A percentile compares a stretch with the other conserved stretches of the same genome.
These are phyloP conservation scores for Lyophyllum decastes DNA, from an alignment of 768 basidiomycete species.

Conservation along the genomic window DNA sequence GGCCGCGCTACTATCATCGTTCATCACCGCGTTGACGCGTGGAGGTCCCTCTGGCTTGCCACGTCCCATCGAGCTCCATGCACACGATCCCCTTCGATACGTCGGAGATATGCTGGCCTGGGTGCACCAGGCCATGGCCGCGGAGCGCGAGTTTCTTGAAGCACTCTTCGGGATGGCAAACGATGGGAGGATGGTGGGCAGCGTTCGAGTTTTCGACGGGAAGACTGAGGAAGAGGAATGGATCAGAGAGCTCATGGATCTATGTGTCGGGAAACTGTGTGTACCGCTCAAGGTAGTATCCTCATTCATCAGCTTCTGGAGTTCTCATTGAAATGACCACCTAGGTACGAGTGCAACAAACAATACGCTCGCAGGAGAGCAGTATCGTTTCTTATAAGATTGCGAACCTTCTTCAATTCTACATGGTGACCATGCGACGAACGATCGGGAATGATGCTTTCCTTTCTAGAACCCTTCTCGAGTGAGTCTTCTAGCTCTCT, in stretches of 20 bases:
- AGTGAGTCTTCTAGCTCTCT: conserved; percentile 49
- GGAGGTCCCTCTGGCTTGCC: conserved; percentile 85
- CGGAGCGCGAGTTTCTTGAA: conserved; percentile 93
- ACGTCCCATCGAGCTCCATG: conserved; percentile 94
- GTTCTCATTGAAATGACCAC: not conserved
- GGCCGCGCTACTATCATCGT: conserved; percentile 73
- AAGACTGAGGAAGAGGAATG: conserved; percentile 73
- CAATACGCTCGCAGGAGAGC: conserved; percentile 90
- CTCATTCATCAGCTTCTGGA: not conserved
- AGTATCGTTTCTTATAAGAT: conserved; percentile 91
- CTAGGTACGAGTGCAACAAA: conserved; percentile 90
- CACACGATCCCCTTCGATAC: conserved; percentile 95
- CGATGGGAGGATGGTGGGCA: conserved; percentile 76
- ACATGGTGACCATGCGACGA: conserved; percentile 87
- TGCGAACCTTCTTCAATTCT: conserved; percentile 94
- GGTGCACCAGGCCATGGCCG: conserved; percentile 95
- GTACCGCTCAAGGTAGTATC: conserved; percentile 79
- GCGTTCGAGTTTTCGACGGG: conserved; percentile 51
- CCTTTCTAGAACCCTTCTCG: conserved; percentile 73
- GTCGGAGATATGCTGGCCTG: conserved; percentile 98
- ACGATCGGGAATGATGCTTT: conserved; percentile 87
- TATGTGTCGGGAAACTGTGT: conserved; percentile 79
- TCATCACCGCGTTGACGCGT: conserved; percentile 85
- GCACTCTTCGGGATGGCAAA: conserved; percentile 73
- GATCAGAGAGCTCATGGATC: conserved; percentile 80